Percentiles rank a stretch among this genome's conserved stretches.
These are phyloP conservation scores for Suhomyces ambrosiae DNA, from an alignment of 1,139 yeast genomes.

Conservation along the genomic window DNA sequence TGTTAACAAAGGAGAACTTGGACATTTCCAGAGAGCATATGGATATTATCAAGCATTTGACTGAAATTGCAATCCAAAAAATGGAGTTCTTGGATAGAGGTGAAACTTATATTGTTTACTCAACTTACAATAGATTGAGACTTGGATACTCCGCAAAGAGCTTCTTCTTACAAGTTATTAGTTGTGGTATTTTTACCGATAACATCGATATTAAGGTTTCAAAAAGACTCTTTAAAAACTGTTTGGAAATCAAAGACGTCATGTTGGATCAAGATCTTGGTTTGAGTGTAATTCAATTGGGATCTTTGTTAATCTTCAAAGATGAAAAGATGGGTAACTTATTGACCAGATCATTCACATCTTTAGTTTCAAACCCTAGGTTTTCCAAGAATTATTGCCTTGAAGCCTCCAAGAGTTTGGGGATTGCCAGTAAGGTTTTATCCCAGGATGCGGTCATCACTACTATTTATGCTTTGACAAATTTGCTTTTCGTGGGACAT, in stretches of 20 bases:
- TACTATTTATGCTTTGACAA: conserved; percentile 82
- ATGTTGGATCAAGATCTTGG: conserved; percentile 52
- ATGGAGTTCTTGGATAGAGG: conserved; percentile 49
- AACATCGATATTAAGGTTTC: conserved; percentile 38
- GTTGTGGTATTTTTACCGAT: conserved; percentile 47
- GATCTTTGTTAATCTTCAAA: conserved; percentile 53
- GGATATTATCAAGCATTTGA: conserved; percentile 31
- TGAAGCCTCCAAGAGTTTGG: conserved; percentile 43
- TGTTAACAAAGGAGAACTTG: conserved; percentile 13
- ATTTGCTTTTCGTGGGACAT: conserved; percentile 64
- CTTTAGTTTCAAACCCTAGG: conserved; percentile 49
- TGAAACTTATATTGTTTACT: conserved; percentile 47
- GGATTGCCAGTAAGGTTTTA: conserved; percentile 48
- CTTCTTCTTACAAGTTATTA: conserved; percentile 42
- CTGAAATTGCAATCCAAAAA: conserved; percentile 41
- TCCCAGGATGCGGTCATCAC: conserved; percentile 84
- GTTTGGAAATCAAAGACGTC: conserved; percentile 43
- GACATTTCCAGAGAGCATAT: conserved; percentile 14
- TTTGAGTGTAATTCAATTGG: conserved; percentile 53
- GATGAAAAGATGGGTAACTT: conserved; percentile 49
- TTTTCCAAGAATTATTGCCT: conserved; percentile 32
- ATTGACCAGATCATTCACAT: conserved; percentile 52
- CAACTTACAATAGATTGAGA: conserved; percentile 40
- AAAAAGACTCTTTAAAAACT: conserved; percentile 38
- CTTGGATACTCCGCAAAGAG: conserved; percentile 47